Base-by-base conservation (phyloP, 176 grass and related monocot genomes). In the Aegilops speltoides region DNA sequence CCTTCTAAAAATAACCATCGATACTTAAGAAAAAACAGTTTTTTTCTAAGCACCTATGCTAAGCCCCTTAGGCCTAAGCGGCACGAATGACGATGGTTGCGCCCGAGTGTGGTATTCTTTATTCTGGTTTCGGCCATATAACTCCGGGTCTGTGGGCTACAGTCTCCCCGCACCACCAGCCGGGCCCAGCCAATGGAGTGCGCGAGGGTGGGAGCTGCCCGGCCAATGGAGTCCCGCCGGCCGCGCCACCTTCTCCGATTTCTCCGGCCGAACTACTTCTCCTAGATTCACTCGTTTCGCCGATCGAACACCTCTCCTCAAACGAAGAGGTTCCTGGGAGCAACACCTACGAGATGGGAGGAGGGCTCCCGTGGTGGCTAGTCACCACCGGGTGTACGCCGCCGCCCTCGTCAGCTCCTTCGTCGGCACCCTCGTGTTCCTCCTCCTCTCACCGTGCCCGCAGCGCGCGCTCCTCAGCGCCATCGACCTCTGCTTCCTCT, bases 391-490 rank as follows among this genome's bases (percentile, higher is more conserved):
- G n/a, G 61, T 78, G 88, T 72, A 36, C 64, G 22, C 71, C 50
- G 17, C 66, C 15, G 26, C 33, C 56, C 12, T 16, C 66, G 29
- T 46, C 45, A 2, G 48, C 22, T 82, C 88, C 28, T 3, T 82
- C 38, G 3, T 62, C 22, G 88, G 43, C 5, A 5, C 1, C n/a
- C 28, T 86, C 28, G 62, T 72, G 0, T 90, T 90, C 64, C 37
- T 73, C 79, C 52, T 90, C 37, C 79, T 90, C 38, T 82, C 88
- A 0, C 78, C 78, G 2, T 86, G 88, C 78, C 78, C 63, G 36
- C 78, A 88, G 63, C 65, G 64, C 41, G 24, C 10, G 3, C 73
- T 86, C 84, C 43, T 90, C 32, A 73, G 54, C 29, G 64, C 56
- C 31, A 13, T 71, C n/a, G 79, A 90, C 84, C 56, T 90, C 19